Percentiles rank a stretch among this genome's conserved stretches.
Conservation (phyloP, 1,139 yeast species). For the Pneumocystis jirovecii region DNA sequence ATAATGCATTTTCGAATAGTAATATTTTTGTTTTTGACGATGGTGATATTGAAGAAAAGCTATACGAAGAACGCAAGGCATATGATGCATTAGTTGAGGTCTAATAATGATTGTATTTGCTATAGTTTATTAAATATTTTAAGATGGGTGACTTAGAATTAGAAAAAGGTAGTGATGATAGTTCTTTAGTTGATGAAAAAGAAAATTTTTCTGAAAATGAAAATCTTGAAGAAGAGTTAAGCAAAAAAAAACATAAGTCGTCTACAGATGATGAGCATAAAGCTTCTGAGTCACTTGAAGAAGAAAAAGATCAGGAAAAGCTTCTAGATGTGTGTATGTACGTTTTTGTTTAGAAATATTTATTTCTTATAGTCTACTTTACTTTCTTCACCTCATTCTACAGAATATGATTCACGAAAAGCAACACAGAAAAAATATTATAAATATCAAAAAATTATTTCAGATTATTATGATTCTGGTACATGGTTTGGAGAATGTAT, state of each 20-base stretch:
- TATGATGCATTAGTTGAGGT: neutral
- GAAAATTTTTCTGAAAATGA: neutral
- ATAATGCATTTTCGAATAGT: conserved; percentile 77
- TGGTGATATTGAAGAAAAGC: conserved; percentile 49
- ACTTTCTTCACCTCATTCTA: neutral
- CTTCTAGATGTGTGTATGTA: neutral
- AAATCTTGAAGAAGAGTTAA: neutral
- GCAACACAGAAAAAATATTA: conserved; percentile 15
- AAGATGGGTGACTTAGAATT: conserved; percentile 3
- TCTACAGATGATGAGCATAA: neutral
- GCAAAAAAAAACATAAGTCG: neutral
- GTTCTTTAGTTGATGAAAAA: conserved; percentile 21
- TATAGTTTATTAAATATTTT: conserved; percentile 1
- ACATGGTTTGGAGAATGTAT: conserved; percentile 62
- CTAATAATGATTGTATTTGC: neutral
- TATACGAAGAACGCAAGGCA: conserved; percentile 31
- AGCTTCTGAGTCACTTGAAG: neutral
- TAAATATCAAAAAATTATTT: conserved; percentile 41
- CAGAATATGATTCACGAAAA: neutral
- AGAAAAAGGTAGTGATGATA: conserved; percentile 1
- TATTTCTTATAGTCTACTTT: neutral
- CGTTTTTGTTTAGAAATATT: neutral
- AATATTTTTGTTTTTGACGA: conserved; percentile 76
- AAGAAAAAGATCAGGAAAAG: neutral
- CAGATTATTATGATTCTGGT: conserved; percentile 67